Percentiles rank a stretch among this genome's conserved stretches.
phyloP scores from a whole-genome alignment of 2,329 filamentous ascomycete species.

The Cryphonectria radicalis region DNA sequence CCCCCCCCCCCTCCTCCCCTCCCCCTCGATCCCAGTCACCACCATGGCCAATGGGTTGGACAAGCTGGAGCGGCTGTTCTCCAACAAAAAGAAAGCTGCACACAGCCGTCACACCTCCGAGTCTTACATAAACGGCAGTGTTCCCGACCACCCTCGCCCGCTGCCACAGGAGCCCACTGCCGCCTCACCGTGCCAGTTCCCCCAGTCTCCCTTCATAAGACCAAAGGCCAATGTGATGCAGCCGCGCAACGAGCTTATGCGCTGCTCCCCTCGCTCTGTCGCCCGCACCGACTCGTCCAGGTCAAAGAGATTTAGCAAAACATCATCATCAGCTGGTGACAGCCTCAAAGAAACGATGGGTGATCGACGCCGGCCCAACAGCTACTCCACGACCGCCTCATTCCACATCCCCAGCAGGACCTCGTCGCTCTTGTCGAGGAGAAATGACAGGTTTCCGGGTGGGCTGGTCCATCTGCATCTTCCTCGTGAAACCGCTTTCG shows the following conservation, averaged over 20 bases:
- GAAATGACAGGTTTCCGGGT: constrained; percentile 30
- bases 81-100: constrained; percentile 44
- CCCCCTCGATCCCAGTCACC: constrained; percentile 29
- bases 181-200: constrained; percentile 40
- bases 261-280: constrained; percentile 16
- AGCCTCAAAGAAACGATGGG: constrained; percentile 23
- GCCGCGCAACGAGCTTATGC: constrained; percentile 53
- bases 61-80: constrained; percentile 57
- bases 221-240: constrained; percentile 60
- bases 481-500: constrained; percentile 25
- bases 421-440: constrained; percentile 31
- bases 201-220: constrained; percentile 58
- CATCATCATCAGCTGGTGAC: constrained; percentile 15
- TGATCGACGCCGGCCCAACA: constrained; percentile 18
- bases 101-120: constrained; percentile 34
- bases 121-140: constrained; percentile 27
- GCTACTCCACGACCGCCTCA: constrained; percentile 20
- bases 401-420: constrained; percentile 30
- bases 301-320: constrained; percentile 20
- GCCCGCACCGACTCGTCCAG: constrained; percentile 20
- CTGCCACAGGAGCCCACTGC: constrained; percentile 26
- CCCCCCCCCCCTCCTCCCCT: not conserved
- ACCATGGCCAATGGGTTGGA: constrained; percentile 57
- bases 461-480: constrained; percentile 24
- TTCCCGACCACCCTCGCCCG: constrained; percentile 12